Base-by-base conservation (phyloP, 176 grass and related monocot species). In the Oryza coarctata region DNA sequence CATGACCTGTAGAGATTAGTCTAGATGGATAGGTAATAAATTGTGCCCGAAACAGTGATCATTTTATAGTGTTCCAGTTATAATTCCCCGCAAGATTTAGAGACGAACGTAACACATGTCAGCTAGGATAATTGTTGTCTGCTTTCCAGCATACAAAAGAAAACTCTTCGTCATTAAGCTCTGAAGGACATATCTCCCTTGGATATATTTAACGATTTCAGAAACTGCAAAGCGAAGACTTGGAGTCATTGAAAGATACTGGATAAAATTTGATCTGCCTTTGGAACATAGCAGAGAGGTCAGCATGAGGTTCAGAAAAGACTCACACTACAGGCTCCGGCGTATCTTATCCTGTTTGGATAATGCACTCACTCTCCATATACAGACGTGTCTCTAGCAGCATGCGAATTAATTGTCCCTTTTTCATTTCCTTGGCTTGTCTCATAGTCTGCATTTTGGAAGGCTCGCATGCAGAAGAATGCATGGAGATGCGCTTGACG, bases 261-360 rank as follows among this genome's bases (percentile, higher is more conserved):
- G 3, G 27, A 3, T 73, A 49, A 31, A 49, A 17, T 34, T 50
- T 47, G 36, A 65, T 63, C 12, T 34, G 57, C 12, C 2, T 14
- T 80, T 82, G 63, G 85, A 87, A n/a, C 14, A 12, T 82, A 70
- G 65, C n/a, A 6, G 64, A 22, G 39, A 68, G 34, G 62, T 47
- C 12, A 74, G 63, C 75, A 68, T 61, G 38, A 22, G 63, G 80
- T 52, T 66, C 33, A 84, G 12, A 72, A 74, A 68, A 18, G 14
- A 79, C 58, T 7, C 7, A 0, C 45, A 50, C 18, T 77, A 14
- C 41, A 14, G n/a, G 35, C 3, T 33, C 12, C 29, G 15, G 45
- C 45, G 15, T 49, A 49, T 49, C 75, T 74, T 84, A 58, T 80
- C 75, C 15, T 47, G 27, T 32, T 71, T 1, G 61, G 58, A 55